Evolutionary conservation across 331 rosid genomes (phyloP).

Genomic region (Malus hybrid): DNA sequence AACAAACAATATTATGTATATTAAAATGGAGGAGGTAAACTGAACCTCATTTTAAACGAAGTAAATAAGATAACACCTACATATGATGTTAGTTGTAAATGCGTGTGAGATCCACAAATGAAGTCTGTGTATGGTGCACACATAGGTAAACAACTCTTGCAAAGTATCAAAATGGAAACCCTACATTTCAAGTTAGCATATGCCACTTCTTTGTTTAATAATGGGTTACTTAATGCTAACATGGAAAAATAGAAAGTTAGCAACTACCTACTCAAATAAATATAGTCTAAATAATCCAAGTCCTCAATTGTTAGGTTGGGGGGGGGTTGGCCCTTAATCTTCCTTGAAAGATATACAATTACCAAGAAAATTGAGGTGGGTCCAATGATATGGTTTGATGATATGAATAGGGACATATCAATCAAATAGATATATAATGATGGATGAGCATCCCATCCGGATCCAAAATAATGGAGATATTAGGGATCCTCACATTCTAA

Average conservation of each 20-base stretch:
- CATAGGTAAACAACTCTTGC: not conserved
- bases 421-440: no score
- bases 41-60: not conserved
- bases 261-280: not conserved
- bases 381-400: not conserved
- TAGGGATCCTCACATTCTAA: no score
- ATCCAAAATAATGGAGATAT: no score
- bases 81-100: not conserved
- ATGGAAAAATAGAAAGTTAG: not conserved
- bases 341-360: slow-evolving; percentile 17
- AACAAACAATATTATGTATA: no score
- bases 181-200: not conserved
- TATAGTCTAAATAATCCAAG: not conserved
- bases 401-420: no score
- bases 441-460: no score
- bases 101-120: not conserved
- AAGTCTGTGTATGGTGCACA: not conserved
- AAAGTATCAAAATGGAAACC: not conserved
- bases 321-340: slow-evolving; percentile 13
- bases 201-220: not conserved
- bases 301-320: slow-evolving; percentile 12
- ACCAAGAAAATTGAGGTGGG: slow-evolving; percentile 10
- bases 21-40: rapidly evolving
- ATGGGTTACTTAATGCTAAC: not conserved
- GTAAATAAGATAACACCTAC: not conserved